Evolutionary conservation across 2,329 filamentous ascomycete species (phyloP).

Genomic region (Fusarium hainanense): DNA sequence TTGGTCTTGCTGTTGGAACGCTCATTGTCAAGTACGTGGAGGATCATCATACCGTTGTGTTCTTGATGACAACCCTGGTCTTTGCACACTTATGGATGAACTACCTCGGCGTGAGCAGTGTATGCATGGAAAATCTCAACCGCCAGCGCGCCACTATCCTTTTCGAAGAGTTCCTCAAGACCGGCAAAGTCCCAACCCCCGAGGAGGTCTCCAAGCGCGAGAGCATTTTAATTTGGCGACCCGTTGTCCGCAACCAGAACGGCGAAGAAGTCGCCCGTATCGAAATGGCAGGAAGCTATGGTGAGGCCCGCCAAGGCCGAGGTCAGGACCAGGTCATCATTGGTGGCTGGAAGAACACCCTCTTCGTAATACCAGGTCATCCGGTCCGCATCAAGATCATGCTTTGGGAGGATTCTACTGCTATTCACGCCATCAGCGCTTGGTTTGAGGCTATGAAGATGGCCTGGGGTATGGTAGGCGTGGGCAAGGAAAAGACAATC

Average conservation of each 20-base stretch:
- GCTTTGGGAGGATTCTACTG: conserved; percentile 48
- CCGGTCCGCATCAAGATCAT: conserved; percentile 50
- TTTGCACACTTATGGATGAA: conserved; percentile 84
- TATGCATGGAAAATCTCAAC: conserved; percentile 87
- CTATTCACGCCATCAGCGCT: conserved; percentile 48
- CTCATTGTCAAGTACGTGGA: conserved; percentile 82
- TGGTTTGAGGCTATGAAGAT: conserved; percentile 55
- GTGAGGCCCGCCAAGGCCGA: conserved; percentile 36
- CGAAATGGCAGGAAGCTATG: conserved; percentile 57
- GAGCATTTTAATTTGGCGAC: conserved; percentile 66
- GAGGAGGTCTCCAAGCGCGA: conserved; percentile 72
- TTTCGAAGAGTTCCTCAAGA: conserved; percentile 67
- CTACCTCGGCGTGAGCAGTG: conserved; percentile 84
- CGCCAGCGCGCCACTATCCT: conserved; percentile 86
- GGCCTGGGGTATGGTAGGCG: conserved; percentile 48
- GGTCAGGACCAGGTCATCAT: conserved; percentile 30
- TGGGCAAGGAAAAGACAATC: conserved; percentile 34
- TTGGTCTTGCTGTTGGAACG: conserved; percentile 88
- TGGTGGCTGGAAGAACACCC: conserved; percentile 47
- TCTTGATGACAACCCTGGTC: conserved; percentile 76
- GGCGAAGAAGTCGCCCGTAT: conserved; percentile 49
- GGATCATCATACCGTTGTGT: conserved; percentile 77
- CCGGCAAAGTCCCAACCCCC: conserved; percentile 68
- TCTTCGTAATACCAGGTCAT: conserved; percentile 46
- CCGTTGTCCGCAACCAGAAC: conserved; percentile 46